Conservation (phyloP, 371 early-diverging fungal genomes). For the Chytridium lagenaria region DNA sequence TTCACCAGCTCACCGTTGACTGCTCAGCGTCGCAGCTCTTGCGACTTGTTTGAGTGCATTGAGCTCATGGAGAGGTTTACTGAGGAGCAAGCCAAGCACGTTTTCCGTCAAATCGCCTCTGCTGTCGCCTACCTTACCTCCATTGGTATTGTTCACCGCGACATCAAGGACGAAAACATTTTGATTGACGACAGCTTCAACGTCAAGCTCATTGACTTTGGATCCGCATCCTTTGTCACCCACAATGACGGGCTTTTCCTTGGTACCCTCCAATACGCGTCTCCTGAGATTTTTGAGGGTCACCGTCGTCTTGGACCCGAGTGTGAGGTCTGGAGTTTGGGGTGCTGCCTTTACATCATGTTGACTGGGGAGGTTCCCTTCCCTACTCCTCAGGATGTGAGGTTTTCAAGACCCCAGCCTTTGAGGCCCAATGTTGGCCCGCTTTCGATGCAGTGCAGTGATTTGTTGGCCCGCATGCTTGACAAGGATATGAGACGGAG, state of each 20-base stretch:
- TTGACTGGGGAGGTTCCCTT: constrained; percentile 74
- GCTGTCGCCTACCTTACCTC: constrained; percentile 73
- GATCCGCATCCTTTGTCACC: constrained; percentile 64
- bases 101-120: constrained; percentile 76
- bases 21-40: constrained; percentile 34
- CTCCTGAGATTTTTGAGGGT: constrained; percentile 79
- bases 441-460: constrained; percentile 30
- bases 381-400: constrained; percentile 31
- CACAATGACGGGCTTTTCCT: constrained; percentile 52
- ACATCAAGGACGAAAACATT: constrained; percentile 67
- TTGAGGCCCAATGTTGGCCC: not conserved
- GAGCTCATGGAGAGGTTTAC: constrained; percentile 63
- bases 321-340: constrained; percentile 85
- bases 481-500: constrained; percentile 62
- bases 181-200: constrained; percentile 72
- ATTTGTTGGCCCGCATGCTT: constrained; percentile 66
- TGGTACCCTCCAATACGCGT: constrained; percentile 66
- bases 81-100: constrained; percentile 67
- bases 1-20: not conserved
- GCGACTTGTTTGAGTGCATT: constrained; percentile 83
- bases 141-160: constrained; percentile 53
- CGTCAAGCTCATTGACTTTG: constrained; percentile 85
- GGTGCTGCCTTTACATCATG: constrained; percentile 72
- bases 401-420: constrained; percentile 46
- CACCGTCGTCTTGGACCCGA: constrained; percentile 75